Base-by-base conservation (phyloP, 2,329 filamentous ascomycete species). In the Phyllosticta capitalensis region DNA sequence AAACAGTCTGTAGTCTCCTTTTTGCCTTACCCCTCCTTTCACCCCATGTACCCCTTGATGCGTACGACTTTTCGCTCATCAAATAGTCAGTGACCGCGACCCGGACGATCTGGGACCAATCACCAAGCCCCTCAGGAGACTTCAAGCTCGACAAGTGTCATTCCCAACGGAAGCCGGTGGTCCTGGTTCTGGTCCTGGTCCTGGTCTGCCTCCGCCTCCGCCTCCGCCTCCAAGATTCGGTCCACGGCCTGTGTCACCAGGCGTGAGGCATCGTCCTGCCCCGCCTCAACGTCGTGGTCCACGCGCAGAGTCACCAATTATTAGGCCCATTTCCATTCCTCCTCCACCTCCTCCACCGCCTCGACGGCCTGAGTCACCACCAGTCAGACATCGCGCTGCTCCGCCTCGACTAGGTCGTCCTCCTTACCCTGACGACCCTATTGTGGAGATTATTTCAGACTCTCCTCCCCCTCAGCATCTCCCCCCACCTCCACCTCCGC, bases 401-500 rank as follows among this genome's bases (percentile, higher is more conserved):
- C 14, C 38, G 12, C 14, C 4, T 19, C 38, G 14, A 45, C 38
- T 12, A 45, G 38, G 38, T 45, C 5, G 38, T n/a, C 38, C 17
- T 4, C 38, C 2, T n/a, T n/a, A n/a, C n/a, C 14, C 12, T 7
- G 38, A 45, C 17, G 38, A 52, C 10, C 50, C 50, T 21, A 52
- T 22, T 14, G 50, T 28, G 12, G 19, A 14, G 10, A 52, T 52
- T 14, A 52, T 28, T 52, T 52, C 50, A 14, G 21, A 52, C 19
- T 28, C 52, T 51, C 61, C 55, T 24, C 59, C 63, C 5, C 64
- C 61, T 48, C 63, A 14, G 21, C 21, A 22, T 19, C 19, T 52
- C 50, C 50, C 38, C n/a, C 38, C 17, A 14, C 38, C 17, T n/a
- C 38, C 38, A n/a, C 38, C 38, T 45, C 38, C 17, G 12, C 38